A percentile compares a stretch with the other conserved stretches of the same genome.
Evolutionary conservation across 768 basidiomycete genomes (phyloP).

Genomic region (Jaapia argillacea): DNA sequence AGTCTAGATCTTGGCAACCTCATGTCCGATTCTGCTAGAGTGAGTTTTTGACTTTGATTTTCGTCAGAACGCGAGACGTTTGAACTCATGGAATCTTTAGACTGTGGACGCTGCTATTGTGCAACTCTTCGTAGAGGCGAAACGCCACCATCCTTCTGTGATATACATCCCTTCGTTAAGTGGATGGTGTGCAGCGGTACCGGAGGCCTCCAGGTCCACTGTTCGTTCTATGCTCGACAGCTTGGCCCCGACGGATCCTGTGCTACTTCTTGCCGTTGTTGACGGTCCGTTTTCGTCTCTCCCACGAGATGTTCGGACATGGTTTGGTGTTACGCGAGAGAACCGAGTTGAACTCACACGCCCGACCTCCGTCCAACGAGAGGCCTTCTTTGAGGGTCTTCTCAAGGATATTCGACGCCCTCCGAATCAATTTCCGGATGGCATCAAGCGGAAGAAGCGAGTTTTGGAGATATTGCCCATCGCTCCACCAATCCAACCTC

Average conservation of each 20-base stretch:
- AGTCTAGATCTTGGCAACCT: slow-evolving; percentile 85
- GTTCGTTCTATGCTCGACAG: slow-evolving; percentile 88
- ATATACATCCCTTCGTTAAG: slow-evolving; percentile 88
- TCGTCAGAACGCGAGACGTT: not conserved
- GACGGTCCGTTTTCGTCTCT: slow-evolving; percentile 66
- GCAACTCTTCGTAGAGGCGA: slow-evolving; percentile 93
- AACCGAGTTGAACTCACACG: slow-evolving; percentile 57
- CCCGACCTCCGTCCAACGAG: slow-evolving; percentile 49
- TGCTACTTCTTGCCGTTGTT: slow-evolving; percentile 85
- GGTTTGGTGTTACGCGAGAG: slow-evolving; percentile 79
- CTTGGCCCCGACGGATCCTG: slow-evolving; percentile 83
- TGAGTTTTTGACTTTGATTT: slow-evolving; percentile 26
- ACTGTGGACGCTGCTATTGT: slow-evolving; percentile 88
- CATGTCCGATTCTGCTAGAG: slow-evolving; percentile 82
- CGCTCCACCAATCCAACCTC: slow-evolving; percentile 84
- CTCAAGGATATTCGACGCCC: slow-evolving; percentile 61
- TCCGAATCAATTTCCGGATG: slow-evolving; percentile 86
- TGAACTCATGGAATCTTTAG: slow-evolving; percentile 27
- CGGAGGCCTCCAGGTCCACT: slow-evolving; percentile 77
- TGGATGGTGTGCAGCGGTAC: slow-evolving; percentile 78
- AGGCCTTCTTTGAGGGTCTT: slow-evolving; percentile 67
- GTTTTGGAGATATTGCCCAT: slow-evolving; percentile 78
- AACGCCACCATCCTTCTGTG: slow-evolving; percentile 92
- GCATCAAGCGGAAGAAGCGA: slow-evolving; percentile 72
- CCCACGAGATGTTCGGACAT: slow-evolving; percentile 74